Evolutionary conservation across 306 rosid genomes (phyloP).

Genomic region (Echinosophora koreensis): DNA sequence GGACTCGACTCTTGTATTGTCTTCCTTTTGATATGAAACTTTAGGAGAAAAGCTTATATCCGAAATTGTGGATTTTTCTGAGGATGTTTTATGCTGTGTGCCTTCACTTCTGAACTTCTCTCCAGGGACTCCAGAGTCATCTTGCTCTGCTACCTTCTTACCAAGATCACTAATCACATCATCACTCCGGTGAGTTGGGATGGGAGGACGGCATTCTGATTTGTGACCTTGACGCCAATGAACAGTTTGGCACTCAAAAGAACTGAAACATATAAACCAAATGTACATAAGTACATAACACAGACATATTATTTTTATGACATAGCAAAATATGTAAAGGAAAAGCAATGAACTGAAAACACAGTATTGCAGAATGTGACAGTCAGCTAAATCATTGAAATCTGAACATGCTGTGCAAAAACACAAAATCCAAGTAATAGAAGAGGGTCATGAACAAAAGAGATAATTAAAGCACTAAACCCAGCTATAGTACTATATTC

Average conservation of each 20-base stretch:
- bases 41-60: conserved; percentile 46
- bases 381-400: conserved; percentile 26
- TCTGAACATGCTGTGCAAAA: background rate
- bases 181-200: conserved; percentile 28
- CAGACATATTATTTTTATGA: background rate
- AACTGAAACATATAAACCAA: conserved; percentile 64
- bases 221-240: conserved; percentile 98
- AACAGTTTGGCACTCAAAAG: conserved; percentile 84
- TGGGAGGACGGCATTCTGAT: conserved; percentile 78
- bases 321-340: background rate
- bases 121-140: conserved; percentile 41
- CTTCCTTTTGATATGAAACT: conserved; percentile 54
- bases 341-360: conserved; percentile 34
- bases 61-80: conserved; percentile 43
- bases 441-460: background rate
- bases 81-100: conserved; percentile 28
- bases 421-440: background rate
- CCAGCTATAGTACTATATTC: background rate
- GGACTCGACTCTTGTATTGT: conserved; percentile 52
- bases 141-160: conserved; percentile 52
- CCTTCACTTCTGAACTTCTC: conserved; percentile 46
- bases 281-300: background rate
- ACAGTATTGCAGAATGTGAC: background rate
- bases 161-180: conserved; percentile 47
- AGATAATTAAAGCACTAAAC: conserved; percentile 17